Percentiles rank a stretch among this genome's conserved stretches.
Conservation (phyloP, 2,329 filamentous ascomycete genomes). For the Penicillium sp. region DNA sequence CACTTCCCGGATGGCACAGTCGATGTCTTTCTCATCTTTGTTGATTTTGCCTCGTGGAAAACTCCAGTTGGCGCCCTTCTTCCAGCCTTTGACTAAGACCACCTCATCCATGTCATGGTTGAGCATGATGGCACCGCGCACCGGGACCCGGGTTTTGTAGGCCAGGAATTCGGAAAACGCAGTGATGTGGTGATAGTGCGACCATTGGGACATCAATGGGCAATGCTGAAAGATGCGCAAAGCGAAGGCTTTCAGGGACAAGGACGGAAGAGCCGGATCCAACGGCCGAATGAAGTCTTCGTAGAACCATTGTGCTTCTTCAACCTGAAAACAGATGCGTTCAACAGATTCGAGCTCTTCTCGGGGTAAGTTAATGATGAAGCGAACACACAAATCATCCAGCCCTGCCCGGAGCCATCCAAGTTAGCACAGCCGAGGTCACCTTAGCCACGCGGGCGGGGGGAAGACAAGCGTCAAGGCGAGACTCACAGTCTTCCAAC, state of each 20-base stretch:
- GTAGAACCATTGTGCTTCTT: slow-evolving; percentile 99
- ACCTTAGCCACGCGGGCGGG: slow-evolving; percentile 5
- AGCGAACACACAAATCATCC: slow-evolving; percentile 94
- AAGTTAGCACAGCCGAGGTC: too few relatives aligned
- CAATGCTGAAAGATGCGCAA: slow-evolving; percentile 89
- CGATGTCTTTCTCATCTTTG: slow-evolving; percentile 86
- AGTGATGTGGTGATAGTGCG: slow-evolving; percentile 64
- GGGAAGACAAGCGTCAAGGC: too few relatives aligned
- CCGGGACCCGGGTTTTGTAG: slow-evolving; percentile 90
- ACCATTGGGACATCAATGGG: slow-evolving; percentile 73
- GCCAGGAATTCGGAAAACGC: slow-evolving; percentile 86
- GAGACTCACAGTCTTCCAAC: slow-evolving; percentile 79
- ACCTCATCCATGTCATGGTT: slow-evolving; percentile 91
- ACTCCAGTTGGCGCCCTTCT: slow-evolving; percentile 91
- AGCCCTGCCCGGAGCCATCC: too few relatives aligned
- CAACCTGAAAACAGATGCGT: slow-evolving; percentile 95
- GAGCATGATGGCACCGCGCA: slow-evolving; percentile 84
- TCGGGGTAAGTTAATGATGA: slow-evolving; percentile 90
- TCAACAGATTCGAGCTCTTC: slow-evolving; percentile 84
- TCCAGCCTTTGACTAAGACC: slow-evolving; percentile 93
- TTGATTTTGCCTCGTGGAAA: slow-evolving; percentile 97
- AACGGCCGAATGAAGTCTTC: slow-evolving; percentile 95
- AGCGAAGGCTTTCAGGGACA: slow-evolving; percentile 76
- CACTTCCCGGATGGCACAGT: slow-evolving; percentile 87
- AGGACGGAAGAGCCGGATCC: slow-evolving; percentile 72